A percentile compares a stretch with the other conserved stretches of the same genome.
phyloP scores from a whole-genome alignment of 164 flowering plant species.

The Saururus chinensis region DNA sequence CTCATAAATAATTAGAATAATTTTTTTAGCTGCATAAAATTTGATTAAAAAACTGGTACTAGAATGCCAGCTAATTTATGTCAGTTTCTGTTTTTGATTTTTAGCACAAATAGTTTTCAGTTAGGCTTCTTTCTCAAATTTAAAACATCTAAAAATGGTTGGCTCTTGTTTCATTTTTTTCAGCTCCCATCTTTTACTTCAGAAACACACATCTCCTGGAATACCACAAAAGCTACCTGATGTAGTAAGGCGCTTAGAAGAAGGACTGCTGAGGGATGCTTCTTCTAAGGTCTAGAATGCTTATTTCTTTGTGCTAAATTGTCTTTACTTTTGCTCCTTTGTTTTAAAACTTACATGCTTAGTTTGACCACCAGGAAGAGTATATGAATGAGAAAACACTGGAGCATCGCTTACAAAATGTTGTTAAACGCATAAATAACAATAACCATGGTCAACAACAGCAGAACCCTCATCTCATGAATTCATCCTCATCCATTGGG shows the following conservation, averaged over 20 bases:
- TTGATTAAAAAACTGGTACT: too few relatives aligned
- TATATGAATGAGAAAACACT: conserved; percentile 63
- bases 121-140: too few relatives aligned
- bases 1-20: too few relatives aligned
- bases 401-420: conserved; percentile 48
- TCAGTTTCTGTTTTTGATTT: too few relatives aligned
- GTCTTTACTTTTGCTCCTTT: not conserved
- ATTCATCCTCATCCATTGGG: conserved; percentile 57
- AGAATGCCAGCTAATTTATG: too few relatives aligned
- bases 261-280: conserved; percentile 44
- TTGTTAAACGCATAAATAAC: conserved; percentile 24
- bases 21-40: too few relatives aligned
- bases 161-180: not conserved
- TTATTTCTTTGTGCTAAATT: too few relatives aligned
- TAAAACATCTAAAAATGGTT: too few relatives aligned
- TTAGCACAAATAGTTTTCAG: too few relatives aligned
- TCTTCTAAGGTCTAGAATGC: conserved; percentile 36
- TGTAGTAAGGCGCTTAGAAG: conserved; percentile 71
- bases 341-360: not conserved
- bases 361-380: conserved; percentile 50
- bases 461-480: conserved; percentile 33
- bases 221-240: conserved; percentile 31
- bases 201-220: conserved; percentile 10
- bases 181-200: conserved; percentile 13
- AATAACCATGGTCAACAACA: conserved; percentile 43